phyloP scores from a whole-genome alignment of 768 basidiomycete genomes.

The Boletellus emodensis region DNA sequence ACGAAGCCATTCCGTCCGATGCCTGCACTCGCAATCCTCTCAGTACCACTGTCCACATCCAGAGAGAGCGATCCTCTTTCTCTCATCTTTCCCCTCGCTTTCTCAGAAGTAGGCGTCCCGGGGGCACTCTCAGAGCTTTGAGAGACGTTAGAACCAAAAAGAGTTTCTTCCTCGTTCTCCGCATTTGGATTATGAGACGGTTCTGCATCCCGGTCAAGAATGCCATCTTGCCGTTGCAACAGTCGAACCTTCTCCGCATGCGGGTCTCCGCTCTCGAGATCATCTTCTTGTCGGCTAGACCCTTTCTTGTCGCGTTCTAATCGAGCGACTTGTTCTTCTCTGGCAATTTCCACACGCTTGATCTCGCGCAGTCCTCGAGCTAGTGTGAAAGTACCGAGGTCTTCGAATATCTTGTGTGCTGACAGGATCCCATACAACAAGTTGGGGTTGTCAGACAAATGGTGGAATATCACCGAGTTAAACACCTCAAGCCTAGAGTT shows the following conservation, averaged over 20 bases:
- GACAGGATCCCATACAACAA: constrained; percentile 82
- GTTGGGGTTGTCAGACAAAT: constrained; percentile 81
- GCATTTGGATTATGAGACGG: constrained; percentile 13
- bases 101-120: constrained; percentile 59
- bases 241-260: constrained; percentile 62
- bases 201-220: constrained; percentile 21
- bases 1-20: constrained; percentile 90
- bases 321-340: constrained; percentile 57
- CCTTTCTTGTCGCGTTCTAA: constrained; percentile 25
- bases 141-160: constrained; percentile 38
- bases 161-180: constrained; percentile 13
- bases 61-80: constrained; percentile 60
- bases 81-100: constrained; percentile 88
- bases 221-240: constrained; percentile 49
- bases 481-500: constrained; percentile 78
- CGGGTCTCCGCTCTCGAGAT: constrained; percentile 26
- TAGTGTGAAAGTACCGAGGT: constrained; percentile 89
- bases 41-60: constrained; percentile 49
- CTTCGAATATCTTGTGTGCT: constrained; percentile 81
- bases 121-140: constrained; percentile 40
- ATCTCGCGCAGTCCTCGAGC: constrained; percentile 83
- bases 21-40: constrained; percentile 61
- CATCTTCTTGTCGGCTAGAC: constrained; percentile 12
- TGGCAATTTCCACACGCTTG: constrained; percentile 63
- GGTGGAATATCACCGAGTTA: constrained; percentile 76